These are phyloP conservation scores for Salvia miltiorrhiza DNA, from an alignment of 257 asterid genomes.

Conservation along the genomic window DNA sequence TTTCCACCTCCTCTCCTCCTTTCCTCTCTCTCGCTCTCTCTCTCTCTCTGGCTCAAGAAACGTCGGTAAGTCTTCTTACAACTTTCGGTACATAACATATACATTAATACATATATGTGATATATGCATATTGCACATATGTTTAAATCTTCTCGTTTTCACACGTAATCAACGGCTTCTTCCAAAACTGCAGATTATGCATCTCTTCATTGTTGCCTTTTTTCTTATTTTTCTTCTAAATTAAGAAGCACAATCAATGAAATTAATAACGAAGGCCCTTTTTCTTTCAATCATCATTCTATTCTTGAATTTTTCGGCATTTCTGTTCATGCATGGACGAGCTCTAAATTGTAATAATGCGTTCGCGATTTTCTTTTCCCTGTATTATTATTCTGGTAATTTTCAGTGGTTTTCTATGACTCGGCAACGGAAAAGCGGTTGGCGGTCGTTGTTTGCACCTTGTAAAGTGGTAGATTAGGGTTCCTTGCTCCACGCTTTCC, in stretches of 20 bases:
- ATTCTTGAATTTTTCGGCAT: background rate
- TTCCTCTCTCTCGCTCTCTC: background rate
- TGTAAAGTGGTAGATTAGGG: slow-evolving; percentile 14
- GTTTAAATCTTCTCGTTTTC: background rate
- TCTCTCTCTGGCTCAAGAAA: slow-evolving; percentile 1
- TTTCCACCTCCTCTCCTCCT: background rate
- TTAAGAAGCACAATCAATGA: background rate
- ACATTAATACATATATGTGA: background rate
- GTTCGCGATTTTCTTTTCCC: background rate
- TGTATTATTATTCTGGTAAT: background rate
- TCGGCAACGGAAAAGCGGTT: slow-evolving; percentile 36
- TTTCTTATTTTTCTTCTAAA: background rate
- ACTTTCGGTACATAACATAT: background rate
- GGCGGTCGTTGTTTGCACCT: slow-evolving; percentile 30
- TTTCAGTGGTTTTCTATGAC: background rate
- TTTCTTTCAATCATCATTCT: background rate
- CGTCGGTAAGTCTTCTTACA: slow-evolving; percentile 30
- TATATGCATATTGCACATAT: background rate
- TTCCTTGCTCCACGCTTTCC: background rate
- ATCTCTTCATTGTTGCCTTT: background rate
- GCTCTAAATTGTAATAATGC: background rate
- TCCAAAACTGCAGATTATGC: background rate
- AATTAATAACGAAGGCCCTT: background rate
- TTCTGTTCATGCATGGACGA: slow-evolving; percentile 7
- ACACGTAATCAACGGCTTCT: background rate